These are phyloP conservation scores for Helichrysum umbraculigerum DNA, from an alignment of 129 eudicot species.

Conservation along the genomic window DNA sequence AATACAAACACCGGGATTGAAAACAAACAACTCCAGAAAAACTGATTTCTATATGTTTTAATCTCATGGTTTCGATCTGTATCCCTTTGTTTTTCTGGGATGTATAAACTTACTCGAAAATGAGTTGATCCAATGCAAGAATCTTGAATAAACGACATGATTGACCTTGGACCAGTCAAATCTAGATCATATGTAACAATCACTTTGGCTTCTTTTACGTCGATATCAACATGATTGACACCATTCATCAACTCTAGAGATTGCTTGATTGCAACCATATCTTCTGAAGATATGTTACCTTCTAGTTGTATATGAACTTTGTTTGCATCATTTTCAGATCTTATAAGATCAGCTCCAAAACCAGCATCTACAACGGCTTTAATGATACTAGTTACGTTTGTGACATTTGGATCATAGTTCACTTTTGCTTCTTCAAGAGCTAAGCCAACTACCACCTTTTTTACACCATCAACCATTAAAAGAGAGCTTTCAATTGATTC, in stretches of 20 bases:
- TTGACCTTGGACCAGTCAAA: slow-evolving; percentile 81
- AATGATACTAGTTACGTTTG: slow-evolving; percentile 45
- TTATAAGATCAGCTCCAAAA: slow-evolving; percentile 84
- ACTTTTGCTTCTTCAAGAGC: slow-evolving; percentile 96
- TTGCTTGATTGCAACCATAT: slow-evolving; percentile 41
- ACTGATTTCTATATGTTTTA: slow-evolving; percentile 55
- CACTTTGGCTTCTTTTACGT: slow-evolving; percentile 45
- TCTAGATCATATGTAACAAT: slow-evolving; percentile 67
- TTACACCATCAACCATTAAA: slow-evolving; percentile 71
- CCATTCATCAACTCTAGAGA: slow-evolving; percentile 62
- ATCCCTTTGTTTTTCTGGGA: slow-evolving; percentile 69
- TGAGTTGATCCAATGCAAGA: slow-evolving; percentile 41
- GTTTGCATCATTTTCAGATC: slow-evolving; percentile 67
- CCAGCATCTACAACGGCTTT: slow-evolving; percentile 91
- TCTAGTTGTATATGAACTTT: slow-evolving; percentile 73
- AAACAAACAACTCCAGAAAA: slow-evolving; percentile 85
- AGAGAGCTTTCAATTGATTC: slow-evolving; percentile 86
- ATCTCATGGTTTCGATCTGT: slow-evolving; percentile 64
- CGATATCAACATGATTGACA: slow-evolving; percentile 67
- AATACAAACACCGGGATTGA: slow-evolving; percentile 73
- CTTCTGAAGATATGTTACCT: slow-evolving; percentile 58
- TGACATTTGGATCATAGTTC: slow-evolving; percentile 77
- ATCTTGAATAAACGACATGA: slow-evolving; percentile 60
- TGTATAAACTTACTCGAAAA: slow-evolving; percentile 64
- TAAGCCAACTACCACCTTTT: slow-evolving; percentile 86